Percentiles rank a stretch among this genome's conserved stretches.
These are phyloP conservation scores for Pisolithus orientalis DNA, from an alignment of 768 basidiomycete genomes.

Conservation along the genomic window DNA sequence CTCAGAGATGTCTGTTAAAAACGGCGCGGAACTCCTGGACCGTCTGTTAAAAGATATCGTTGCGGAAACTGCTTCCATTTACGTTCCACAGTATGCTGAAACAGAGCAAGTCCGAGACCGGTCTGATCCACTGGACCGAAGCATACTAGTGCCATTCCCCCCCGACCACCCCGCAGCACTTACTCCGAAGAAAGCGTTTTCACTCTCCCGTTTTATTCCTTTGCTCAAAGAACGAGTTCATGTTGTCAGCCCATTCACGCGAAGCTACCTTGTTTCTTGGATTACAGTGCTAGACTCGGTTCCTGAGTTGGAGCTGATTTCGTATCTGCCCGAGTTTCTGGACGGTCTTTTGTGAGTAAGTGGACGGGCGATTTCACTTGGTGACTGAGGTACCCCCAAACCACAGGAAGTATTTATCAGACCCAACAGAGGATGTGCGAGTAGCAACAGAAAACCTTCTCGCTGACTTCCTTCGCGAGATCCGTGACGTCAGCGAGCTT, in stretches of 20 bases:
- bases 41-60: slow-evolving; percentile 97
- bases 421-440: slow-evolving; percentile 90
- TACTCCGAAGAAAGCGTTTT: slow-evolving; percentile 74
- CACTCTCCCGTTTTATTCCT: slow-evolving; percentile 90
- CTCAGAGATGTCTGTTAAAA: slow-evolving; percentile 93
- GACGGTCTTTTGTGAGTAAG: slow-evolving; percentile 81
- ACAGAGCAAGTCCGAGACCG: slow-evolving; percentile 56
- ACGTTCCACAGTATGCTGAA: slow-evolving; percentile 83
- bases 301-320: slow-evolving; percentile 91
- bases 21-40: slow-evolving; percentile 94
- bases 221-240: slow-evolving; percentile 89
- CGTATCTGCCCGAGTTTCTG: slow-evolving; percentile 90
- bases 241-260: slow-evolving; percentile 91
- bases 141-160: slow-evolving; percentile 62
- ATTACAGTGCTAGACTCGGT: slow-evolving; percentile 93
- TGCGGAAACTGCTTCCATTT: slow-evolving; percentile 91
- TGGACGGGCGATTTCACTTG: background rate
- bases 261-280: slow-evolving; percentile 97
- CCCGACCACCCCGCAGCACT: slow-evolving; percentile 34
- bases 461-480: slow-evolving; percentile 86
- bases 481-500: slow-evolving; percentile 76
- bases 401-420: slow-evolving; percentile 85
- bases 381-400: slow-evolving; percentile 4
- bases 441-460: slow-evolving; percentile 86
- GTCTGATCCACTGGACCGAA: slow-evolving; percentile 36